Conservation (phyloP, 1,284 basidiomycete genomes). For the Stereum hirsutum region DNA sequence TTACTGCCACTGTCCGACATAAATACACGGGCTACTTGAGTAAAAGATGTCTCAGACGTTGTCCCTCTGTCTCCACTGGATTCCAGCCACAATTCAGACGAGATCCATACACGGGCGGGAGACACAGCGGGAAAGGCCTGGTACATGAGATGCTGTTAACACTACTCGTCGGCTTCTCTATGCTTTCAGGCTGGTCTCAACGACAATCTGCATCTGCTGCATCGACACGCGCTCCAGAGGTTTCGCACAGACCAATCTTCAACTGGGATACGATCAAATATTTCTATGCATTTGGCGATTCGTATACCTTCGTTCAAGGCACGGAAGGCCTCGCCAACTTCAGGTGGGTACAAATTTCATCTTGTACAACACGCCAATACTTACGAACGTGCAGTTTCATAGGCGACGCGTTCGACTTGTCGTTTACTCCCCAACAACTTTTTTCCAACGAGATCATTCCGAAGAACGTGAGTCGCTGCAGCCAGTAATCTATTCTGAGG, state of each 20-base stretch:
- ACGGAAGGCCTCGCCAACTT: slow-evolving; percentile 37
- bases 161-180: too few species aligned
- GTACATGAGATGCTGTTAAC: too few species aligned
- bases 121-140: too few species aligned
- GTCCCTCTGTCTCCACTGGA: too few species aligned
- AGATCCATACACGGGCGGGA: too few species aligned
- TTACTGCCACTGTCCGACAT: too few species aligned
- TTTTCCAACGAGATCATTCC: slow-evolving; percentile 35
- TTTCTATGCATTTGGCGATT: slow-evolving; percentile 44
- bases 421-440: slow-evolving; percentile 34
- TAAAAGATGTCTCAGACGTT: too few species aligned
- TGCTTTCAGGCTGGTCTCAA: too few species aligned
- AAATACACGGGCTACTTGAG: too few species aligned
- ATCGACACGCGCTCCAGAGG: too few species aligned
- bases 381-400: slow-evolving; percentile 31
- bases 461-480: slow-evolving; percentile 26
- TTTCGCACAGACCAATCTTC: slow-evolving; percentile 18
- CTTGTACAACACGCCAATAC: not conserved
- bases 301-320: slow-evolving; percentile 47
- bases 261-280: slow-evolving; percentile 31
- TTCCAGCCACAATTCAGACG: too few species aligned
- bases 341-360: slow-evolving; percentile 22
- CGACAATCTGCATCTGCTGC: too few species aligned
- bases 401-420: slow-evolving; percentile 32
- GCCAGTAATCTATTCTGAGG: not conserved